Evolutionary conservation across 176 grass and related monocot genomes (phyloP).

Genomic region (Puya raimondii): DNA sequence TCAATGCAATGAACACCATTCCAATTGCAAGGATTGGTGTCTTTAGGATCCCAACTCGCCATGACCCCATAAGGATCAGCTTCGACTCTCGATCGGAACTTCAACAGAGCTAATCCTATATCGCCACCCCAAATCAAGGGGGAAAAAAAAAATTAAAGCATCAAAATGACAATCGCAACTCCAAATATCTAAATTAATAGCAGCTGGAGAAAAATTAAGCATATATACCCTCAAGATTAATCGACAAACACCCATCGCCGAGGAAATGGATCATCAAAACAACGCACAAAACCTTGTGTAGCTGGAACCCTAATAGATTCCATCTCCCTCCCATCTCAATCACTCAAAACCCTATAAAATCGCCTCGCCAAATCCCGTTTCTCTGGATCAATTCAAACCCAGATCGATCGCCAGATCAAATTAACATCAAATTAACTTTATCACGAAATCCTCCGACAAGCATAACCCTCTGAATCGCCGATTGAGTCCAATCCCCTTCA

Average conservation of each 20-base stretch:
- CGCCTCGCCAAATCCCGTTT: background rate
- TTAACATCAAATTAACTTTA: slow-evolving; percentile 39
- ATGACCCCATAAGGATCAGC: slow-evolving; percentile 61
- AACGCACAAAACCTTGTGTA: slow-evolving; percentile 25
- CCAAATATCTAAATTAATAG: background rate
- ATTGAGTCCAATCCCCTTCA: background rate
- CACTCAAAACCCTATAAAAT: slow-evolving; percentile 1
- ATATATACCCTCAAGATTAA: slow-evolving; percentile 73
- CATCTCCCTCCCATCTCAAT: slow-evolving; percentile 39
- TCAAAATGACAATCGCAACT: slow-evolving; percentile 3
- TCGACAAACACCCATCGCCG: slow-evolving; percentile 40
- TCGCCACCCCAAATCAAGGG: slow-evolving; percentile 8
- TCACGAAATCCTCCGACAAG: slow-evolving; percentile 31
- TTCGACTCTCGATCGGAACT: slow-evolving; percentile 65
- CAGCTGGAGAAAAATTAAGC: background rate
- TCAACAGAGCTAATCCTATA: slow-evolving; percentile 58
- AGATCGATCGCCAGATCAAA: no score
- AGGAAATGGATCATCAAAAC: slow-evolving; percentile 39
- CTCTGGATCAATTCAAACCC: no score
- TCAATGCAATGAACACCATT: slow-evolving; percentile 46
- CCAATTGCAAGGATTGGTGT: slow-evolving; percentile 66
- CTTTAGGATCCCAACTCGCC: slow-evolving; percentile 49
- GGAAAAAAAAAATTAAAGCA: background rate
- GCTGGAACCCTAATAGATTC: slow-evolving; percentile 30
- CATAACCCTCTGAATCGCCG: background rate